Evolutionary conservation across 305 asterid genomes (phyloP).

Genomic region (Plantago coronopus): DNA sequence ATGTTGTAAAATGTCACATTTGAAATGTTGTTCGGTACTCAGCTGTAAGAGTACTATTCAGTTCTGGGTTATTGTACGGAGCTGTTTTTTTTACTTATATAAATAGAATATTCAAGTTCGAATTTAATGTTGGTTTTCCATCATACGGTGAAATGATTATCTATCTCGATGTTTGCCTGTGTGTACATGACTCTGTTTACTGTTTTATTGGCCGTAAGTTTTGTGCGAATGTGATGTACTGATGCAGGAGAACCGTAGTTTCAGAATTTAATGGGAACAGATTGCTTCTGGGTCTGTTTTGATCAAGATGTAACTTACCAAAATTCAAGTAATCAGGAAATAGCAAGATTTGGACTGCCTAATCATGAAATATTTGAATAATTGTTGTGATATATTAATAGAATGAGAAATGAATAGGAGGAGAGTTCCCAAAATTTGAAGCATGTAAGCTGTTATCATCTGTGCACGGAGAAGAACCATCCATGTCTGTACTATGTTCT

Average conservation of each 20-base stretch:
- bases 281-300: not conserved
- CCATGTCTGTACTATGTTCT: conserved; percentile 25
- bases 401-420: not conserved
- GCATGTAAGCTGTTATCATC: conserved; percentile 32
- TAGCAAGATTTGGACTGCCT: not conserved
- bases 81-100: no score
- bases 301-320: not conserved
- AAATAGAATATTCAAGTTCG: not conserved
- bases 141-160: not conserved
- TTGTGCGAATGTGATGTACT: no score
- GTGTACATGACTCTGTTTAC: not conserved
- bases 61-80: not conserved
- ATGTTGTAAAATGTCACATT: not conserved
- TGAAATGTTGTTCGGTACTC: not conserved
- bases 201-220: not conserved
- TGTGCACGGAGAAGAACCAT: conserved; percentile 29
- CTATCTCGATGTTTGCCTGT: not conserved
- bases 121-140: not conserved
- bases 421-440: conserved; percentile 41
- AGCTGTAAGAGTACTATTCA: not conserved
- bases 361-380: not conserved
- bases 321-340: not conserved
- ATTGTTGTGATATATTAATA: not conserved
- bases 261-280: not conserved
- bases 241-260: not conserved